Percentiles rank a stretch among this genome's conserved stretches.
Conservation (phyloP, 768 basidiomycete species). For the Neoboletus brunneissimus region DNA sequence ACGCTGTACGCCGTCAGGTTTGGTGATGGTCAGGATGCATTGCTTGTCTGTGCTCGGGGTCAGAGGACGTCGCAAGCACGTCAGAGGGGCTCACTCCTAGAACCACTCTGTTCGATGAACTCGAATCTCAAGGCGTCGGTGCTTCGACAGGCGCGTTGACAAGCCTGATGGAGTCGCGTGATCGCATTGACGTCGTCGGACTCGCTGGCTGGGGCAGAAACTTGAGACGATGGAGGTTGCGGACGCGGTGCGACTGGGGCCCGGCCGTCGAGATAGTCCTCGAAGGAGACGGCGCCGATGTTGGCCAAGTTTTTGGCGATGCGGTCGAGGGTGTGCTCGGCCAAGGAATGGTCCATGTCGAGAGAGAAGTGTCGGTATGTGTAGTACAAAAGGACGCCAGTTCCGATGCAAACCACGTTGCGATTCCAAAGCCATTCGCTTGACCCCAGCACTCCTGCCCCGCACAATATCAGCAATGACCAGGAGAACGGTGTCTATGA, state of each 20-base stretch:
- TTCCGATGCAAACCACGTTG: neutral
- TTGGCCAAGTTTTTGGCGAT: conserved; percentile 27
- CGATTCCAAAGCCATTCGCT: no score
- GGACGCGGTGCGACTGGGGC: neutral
- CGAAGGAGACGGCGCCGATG: conserved; percentile 29
- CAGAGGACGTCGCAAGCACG: neutral
- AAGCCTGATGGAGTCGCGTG: conserved; percentile 40
- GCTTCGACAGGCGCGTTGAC: conserved; percentile 42
- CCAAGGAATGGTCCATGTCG: neutral
- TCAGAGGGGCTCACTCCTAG: conserved; percentile 33
- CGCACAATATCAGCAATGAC: neutral
- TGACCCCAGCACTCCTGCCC: no score
- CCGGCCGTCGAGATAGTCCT: conserved; percentile 24
- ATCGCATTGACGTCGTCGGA: conserved; percentile 21
- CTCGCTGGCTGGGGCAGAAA: neutral
- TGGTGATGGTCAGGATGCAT: conserved; percentile 60
- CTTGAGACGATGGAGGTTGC: neutral
- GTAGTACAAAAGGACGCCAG: neutral
- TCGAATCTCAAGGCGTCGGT: conserved; percentile 45
- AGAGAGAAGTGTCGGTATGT: no score
- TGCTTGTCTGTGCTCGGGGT: conserved; percentile 43
- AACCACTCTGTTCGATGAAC: conserved; percentile 40
- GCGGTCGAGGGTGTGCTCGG: conserved; percentile 8
- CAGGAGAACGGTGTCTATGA: neutral
- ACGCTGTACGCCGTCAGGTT: conserved; percentile 48